These are phyloP conservation scores for Domatiomyces catenatus DNA, from an alignment of 2,329 filamentous ascomycete species.

Conservation along the genomic window DNA sequence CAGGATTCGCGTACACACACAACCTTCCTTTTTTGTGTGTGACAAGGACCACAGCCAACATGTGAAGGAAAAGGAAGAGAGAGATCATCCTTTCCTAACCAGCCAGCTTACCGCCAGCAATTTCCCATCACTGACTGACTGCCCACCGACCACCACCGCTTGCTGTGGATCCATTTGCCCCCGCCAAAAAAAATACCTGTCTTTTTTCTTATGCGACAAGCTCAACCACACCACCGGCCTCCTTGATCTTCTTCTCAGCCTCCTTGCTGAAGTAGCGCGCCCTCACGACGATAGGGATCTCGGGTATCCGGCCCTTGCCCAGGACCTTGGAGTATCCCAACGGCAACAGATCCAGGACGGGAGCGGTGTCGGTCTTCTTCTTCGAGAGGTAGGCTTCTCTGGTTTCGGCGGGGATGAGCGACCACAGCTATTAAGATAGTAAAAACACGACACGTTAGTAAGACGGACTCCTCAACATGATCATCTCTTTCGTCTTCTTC, in stretches of 20 bases:
- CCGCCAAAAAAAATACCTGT: not conserved
- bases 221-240: conserved; percentile 90
- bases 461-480: not conserved
- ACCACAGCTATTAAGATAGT: conserved; percentile 58
- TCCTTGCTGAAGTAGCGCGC: conserved; percentile 90
- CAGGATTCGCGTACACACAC: too few species aligned
- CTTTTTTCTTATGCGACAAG: conserved; percentile 59
- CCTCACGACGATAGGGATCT: conserved; percentile 85
- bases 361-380: conserved; percentile 79
- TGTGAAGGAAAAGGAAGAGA: too few species aligned
- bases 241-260: conserved; percentile 98
- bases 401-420: conserved; percentile 81
- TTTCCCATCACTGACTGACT: too few species aligned
- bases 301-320: conserved; percentile 90
- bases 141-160: too few species aligned
- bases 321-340: conserved; percentile 98
- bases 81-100: too few species aligned
- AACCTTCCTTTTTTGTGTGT: too few species aligned
- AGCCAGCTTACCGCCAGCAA: too few species aligned
- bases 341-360: conserved; percentile 92
- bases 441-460: not conserved
- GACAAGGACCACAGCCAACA: too few species aligned
- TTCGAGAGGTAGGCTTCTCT: conserved; percentile 75
- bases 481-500: conserved; percentile 2
- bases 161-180: too few species aligned